These are phyloP conservation scores for Solanum clarkiae DNA, from an alignment of 257 asterid species.

Conservation along the genomic window DNA sequence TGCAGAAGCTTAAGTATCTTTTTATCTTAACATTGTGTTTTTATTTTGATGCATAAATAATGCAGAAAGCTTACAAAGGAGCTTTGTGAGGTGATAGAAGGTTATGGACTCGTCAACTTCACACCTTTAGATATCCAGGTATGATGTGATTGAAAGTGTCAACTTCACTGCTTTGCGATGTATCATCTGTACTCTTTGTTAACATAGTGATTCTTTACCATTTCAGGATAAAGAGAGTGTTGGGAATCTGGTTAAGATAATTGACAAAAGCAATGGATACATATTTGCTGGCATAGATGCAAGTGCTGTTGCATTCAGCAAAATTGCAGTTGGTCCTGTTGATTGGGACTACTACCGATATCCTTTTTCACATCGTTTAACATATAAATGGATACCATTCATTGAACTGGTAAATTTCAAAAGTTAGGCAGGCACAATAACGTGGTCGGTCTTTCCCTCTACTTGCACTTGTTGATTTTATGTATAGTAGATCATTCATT, in stretches of 20 bases:
- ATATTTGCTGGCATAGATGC: constrained; percentile 81
- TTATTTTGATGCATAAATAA: background rate
- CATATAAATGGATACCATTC: background rate
- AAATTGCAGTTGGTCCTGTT: constrained; percentile 71
- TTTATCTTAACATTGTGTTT: background rate
- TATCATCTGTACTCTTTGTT: background rate
- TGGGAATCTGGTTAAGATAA: constrained; percentile 74
- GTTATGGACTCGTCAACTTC: constrained; percentile 69
- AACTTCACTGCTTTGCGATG: background rate
- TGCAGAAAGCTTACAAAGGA: constrained; percentile 90
- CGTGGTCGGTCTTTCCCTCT: background rate
- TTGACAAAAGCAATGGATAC: constrained; percentile 92
- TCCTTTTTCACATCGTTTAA: constrained; percentile 39
- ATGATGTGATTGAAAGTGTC: constrained; percentile 3
- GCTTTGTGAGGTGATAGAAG: constrained; percentile 84
- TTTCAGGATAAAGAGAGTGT: constrained; percentile 93
- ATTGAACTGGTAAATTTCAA: background rate
- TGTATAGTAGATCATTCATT: background rate
- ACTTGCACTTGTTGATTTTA: background rate
- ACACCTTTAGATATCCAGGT: constrained; percentile 92
- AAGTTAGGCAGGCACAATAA: background rate
- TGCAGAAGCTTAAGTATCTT: constrained; percentile 81
- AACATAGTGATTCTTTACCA: background rate
- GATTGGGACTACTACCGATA: constrained; percentile 96
- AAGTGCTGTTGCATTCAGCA: constrained; percentile 88